Conservation (phyloP, 805 yeast genomes). For the Yarrowia osloensis region DNA sequence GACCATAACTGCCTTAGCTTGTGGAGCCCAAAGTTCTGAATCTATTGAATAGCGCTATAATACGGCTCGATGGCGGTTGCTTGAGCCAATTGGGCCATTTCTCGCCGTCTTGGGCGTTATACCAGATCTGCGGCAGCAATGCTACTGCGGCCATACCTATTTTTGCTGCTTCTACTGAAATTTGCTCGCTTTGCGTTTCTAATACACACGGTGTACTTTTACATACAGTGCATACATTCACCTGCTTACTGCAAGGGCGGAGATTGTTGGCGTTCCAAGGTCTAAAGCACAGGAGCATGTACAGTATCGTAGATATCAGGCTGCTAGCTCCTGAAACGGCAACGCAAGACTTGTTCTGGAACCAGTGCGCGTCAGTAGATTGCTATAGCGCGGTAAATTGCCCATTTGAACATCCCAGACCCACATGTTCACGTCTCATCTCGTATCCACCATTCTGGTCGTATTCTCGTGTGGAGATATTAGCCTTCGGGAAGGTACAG, state of each 20-base stretch:
- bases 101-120: not conserved
- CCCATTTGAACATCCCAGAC: no score
- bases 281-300: not conserved
- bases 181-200: not conserved
- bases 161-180: not conserved
- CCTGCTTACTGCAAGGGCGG: conserved; percentile 1
- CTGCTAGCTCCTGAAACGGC: not conserved
- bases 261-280: not conserved
- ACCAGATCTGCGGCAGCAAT: no score
- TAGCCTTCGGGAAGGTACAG: not conserved
- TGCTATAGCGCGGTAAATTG: no score
- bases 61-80: not conserved
- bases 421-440: no score
- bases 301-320: not conserved
- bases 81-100: not conserved
- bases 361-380: no score
- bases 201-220: not conserved
- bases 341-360: no score
- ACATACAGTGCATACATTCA: not conserved
- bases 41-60: not conserved
- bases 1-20: not conserved
- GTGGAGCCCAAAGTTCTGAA: not conserved
- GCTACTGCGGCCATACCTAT: not conserved
- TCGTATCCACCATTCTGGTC: no score
- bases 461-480: not conserved